A percentile compares a stretch with the other conserved stretches of the same genome.
Evolutionary conservation across 208 protist species (phyloP).

Genomic region (Trypanosoma cruzi): DNA sequence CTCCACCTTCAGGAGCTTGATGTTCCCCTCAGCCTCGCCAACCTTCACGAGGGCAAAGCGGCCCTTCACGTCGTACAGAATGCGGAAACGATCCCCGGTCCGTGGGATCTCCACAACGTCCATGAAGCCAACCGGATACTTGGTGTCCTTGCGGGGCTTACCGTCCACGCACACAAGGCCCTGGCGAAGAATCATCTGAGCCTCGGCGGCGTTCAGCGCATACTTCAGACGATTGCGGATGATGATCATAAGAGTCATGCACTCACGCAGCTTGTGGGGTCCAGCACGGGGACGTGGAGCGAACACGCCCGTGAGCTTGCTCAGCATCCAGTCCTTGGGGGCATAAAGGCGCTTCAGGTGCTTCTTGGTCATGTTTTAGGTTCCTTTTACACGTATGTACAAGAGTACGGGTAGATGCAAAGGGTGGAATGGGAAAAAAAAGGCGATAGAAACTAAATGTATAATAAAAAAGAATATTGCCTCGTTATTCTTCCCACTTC

Average conservation of each 20-base stretch:
- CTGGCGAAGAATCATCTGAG: constrained; percentile 97
- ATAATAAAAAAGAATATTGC: constrained; percentile 10
- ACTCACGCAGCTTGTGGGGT: constrained; percentile 97
- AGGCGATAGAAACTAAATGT: constrained; percentile 18
- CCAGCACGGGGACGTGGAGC: constrained; percentile 97
- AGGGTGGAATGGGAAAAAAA: not conserved
- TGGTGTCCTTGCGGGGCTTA: constrained; percentile 96
- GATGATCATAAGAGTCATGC: constrained; percentile 84
- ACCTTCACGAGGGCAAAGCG: constrained; percentile 98
- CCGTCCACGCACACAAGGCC: constrained; percentile 97
- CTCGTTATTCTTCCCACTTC: not conserved
- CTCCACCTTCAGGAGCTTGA: constrained; percentile 98
- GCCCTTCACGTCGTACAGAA: constrained; percentile 99
- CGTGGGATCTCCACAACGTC: constrained; percentile 98
- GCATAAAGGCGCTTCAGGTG: constrained; percentile 99
- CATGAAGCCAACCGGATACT: constrained; percentile 99
- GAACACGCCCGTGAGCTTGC: constrained; percentile 98
- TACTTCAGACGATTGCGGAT: constrained; percentile 97
- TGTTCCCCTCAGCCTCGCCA: constrained; percentile 92
- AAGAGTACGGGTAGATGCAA: constrained; percentile 74
- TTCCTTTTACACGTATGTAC: constrained; percentile 92
- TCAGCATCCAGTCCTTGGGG: constrained; percentile 99
- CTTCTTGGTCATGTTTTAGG: constrained; percentile 95
- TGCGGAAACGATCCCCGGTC: constrained; percentile 98
- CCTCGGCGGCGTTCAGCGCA: constrained; percentile 97